A percentile compares a stretch with the other conserved stretches of the same genome.
Conservation (phyloP, 495 filamentous ascomycete species). For the Xylaria intraflava region DNA sequence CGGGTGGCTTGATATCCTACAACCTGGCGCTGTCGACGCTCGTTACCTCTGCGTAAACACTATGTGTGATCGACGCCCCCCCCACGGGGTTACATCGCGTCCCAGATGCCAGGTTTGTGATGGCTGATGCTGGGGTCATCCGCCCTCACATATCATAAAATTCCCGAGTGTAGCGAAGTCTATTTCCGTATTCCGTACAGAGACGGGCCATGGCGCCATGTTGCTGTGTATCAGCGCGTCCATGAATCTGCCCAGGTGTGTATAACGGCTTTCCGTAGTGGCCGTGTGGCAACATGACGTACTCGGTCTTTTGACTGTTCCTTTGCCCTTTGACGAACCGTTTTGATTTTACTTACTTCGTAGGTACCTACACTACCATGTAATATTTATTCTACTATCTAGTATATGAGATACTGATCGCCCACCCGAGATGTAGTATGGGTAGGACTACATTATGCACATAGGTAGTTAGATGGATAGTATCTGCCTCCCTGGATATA, state of each 20-base stretch:
- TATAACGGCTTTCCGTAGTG: neutral
- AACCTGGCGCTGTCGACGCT: neutral
- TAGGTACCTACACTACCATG: too few relatives aligned
- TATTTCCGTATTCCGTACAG: neutral
- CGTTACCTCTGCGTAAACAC: neutral
- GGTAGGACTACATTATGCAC: too few relatives aligned
- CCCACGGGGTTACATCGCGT: conserved; percentile 11
- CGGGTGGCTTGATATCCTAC: conserved; percentile 2
- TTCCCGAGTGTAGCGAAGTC: conserved; percentile 4
- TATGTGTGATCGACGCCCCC: conserved; percentile 2
- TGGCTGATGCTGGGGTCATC: neutral
- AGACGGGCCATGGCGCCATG: neutral
- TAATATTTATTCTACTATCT: too few relatives aligned
- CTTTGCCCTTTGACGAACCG: too few relatives aligned
- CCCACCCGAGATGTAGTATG: too few relatives aligned
- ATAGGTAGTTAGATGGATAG: too few relatives aligned
- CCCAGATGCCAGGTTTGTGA: conserved; percentile 4
- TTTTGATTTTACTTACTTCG: too few relatives aligned
- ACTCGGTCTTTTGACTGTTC: too few relatives aligned
- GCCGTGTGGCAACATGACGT: too few relatives aligned
- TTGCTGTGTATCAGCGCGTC: neutral
- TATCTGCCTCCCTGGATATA: too few relatives aligned
- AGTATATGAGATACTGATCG: too few relatives aligned
- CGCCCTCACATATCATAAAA: conserved; percentile 2
- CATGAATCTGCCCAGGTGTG: neutral